Percentiles rank a stretch among this genome's conserved stretches.
Conservation (phyloP, 306 rosid species). For the Calophaca sinica region DNA sequence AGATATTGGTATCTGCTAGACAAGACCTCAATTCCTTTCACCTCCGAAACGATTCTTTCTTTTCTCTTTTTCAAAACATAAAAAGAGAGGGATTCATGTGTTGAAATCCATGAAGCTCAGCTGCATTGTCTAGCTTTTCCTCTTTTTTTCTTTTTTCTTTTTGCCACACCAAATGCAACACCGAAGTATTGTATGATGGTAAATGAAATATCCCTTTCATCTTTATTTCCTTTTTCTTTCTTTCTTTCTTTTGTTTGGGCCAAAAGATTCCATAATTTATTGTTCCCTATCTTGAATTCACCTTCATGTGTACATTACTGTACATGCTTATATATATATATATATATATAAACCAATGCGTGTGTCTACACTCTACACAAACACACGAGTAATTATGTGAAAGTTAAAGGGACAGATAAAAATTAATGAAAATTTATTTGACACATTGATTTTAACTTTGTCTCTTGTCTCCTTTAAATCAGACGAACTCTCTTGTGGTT, state of each 20-base stretch:
- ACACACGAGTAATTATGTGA: background rate
- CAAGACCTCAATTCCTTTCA: constrained; percentile 41
- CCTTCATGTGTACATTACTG: background rate
- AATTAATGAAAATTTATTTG: background rate
- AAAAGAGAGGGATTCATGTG: constrained; percentile 34
- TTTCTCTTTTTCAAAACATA: constrained; percentile 31
- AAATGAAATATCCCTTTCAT: constrained; percentile 39
- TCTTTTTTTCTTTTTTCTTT: constrained; percentile 8
- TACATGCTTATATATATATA: background rate
- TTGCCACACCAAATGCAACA: constrained; percentile 38
- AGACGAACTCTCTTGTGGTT: constrained; percentile 18
- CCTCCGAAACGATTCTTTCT: constrained; percentile 37
- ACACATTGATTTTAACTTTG: constrained; percentile 35
- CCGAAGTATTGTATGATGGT: background rate
- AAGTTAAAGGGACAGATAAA: background rate
- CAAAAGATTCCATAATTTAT: constrained; percentile 40
- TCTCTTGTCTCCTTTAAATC: constrained; percentile 11
- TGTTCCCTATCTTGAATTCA: constrained; percentile 34
- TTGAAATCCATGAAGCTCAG: constrained; percentile 34
- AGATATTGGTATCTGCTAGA: constrained; percentile 51
- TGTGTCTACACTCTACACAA: background rate
- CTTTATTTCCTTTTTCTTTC: constrained; percentile 1
- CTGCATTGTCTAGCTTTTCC: constrained; percentile 20
- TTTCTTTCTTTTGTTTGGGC: constrained; percentile 7
- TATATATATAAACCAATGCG: background rate